These are phyloP conservation scores for Ammopiptanthus mongolicus DNA, from an alignment of 306 rosid species.

Conservation along the genomic window DNA sequence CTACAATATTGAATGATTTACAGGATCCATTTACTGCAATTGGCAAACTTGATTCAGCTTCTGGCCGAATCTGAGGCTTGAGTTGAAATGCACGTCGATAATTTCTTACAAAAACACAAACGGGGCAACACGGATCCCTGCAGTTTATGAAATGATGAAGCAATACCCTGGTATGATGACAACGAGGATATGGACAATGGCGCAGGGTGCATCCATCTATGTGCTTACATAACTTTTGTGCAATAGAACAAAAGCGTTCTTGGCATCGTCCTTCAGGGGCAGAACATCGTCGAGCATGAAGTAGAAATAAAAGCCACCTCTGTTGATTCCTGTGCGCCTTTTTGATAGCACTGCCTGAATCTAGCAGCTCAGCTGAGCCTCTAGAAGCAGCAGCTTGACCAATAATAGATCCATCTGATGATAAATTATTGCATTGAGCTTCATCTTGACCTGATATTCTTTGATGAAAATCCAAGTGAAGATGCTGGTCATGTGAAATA, in stretches of 20 bases:
- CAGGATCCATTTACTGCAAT: conserved; percentile 46
- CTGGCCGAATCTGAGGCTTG: conserved; percentile 31
- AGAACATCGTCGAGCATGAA: conserved; percentile 76
- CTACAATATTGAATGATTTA: conserved; percentile 47
- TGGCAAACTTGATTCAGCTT: conserved; percentile 50
- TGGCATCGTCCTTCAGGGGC: conserved; percentile 83
- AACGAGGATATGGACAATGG: conserved; percentile 53
- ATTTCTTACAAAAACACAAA: conserved; percentile 69
- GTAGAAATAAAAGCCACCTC: conserved; percentile 87
- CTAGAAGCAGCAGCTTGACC: conserved; percentile 53
- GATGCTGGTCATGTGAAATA: conserved; percentile 38
- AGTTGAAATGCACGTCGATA: conserved; percentile 37
- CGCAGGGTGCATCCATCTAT: conserved; percentile 44
- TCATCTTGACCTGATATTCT: conserved; percentile 60
- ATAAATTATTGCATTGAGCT: conserved; percentile 79
- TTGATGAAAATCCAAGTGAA: conserved; percentile 35
- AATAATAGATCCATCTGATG: conserved; percentile 60
- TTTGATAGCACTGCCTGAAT: conserved; percentile 22
- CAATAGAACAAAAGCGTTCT: conserved; percentile 52
- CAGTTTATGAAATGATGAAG: conserved; percentile 66
- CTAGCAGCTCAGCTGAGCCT: conserved; percentile 40
- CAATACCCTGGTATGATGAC: conserved; percentile 68
- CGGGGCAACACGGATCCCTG: conserved; percentile 66
- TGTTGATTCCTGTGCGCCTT: conserved; percentile 62
- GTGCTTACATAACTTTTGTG: conserved; percentile 72